Base-by-base conservation (phyloP, 1,284 basidiomycete species). In the Malassezia yamatoensis region DNA sequence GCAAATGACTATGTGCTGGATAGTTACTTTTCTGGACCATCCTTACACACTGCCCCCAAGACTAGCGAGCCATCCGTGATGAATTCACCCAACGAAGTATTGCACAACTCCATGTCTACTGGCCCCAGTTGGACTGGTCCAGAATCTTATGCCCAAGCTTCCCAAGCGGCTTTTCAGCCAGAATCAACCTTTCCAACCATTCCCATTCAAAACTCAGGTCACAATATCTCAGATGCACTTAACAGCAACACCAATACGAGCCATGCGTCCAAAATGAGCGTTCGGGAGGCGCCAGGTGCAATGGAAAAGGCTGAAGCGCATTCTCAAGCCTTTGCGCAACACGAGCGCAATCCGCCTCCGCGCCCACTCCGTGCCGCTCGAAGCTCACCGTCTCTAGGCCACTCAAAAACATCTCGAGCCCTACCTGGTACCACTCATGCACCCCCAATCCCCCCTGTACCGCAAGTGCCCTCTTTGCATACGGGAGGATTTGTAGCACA, bases 311-410 rank as follows among this genome's bases (percentile, higher is more conserved):
- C 11, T 5, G 7, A 12, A 8, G n/a, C 41, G 6, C 41, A 18
- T n/a, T 12, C 18, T 15, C 13, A 18, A 43, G n/a, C 18, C 4
- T 12, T 32, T 5, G 41, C 16, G 41, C 15, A 12, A 15, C 15
- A 32, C 41, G 13, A 12, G 16, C 21, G 16, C 16, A 9, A 41
- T 21, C 21, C 39, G 13, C 32, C 42, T 29, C 18, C 29, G 44
- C 45, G 46, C 11, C 18, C 53, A 32, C 15, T 49, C 21, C 46
- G 46, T 16, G 36, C 40, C n/a, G 54, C 37, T 6, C 41, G 33
- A 40, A 45, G 39, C 49, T 38, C 41, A 40, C 49, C 49, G 4
- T 9, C 38, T 7, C 39, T 51, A 15, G 32, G 29, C 18, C 39
- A 32, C 1, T 34, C 29, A 1, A 45, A 45, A 15, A 34, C 29